These are phyloP conservation scores for Solanum arcanum DNA, from an alignment of 257 asterid genomes.

Conservation along the genomic window DNA sequence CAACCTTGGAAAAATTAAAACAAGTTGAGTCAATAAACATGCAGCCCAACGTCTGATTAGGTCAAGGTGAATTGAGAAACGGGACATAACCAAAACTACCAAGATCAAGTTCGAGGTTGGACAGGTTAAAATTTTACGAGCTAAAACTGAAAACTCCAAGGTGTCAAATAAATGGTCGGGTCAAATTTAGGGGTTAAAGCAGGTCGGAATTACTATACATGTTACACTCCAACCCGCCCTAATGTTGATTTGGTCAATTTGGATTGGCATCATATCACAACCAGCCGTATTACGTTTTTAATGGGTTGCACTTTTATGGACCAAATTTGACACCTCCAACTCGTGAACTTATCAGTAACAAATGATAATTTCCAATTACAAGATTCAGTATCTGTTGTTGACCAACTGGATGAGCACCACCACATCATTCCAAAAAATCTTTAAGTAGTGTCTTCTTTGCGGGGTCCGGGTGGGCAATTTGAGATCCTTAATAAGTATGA, in stretches of 20 bases:
- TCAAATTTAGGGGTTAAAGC: neutral
- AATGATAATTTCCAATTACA: neutral
- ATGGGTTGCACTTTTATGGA: neutral
- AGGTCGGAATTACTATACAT: neutral
- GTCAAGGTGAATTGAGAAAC: neutral
- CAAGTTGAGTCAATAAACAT: neutral
- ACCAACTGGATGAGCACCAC: neutral
- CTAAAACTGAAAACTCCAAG: neutral
- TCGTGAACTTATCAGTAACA: neutral
- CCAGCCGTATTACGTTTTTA: neutral
- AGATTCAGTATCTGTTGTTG: neutral
- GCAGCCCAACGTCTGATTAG: neutral
- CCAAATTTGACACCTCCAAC: neutral
- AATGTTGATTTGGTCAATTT: neutral
- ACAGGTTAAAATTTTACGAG: neutral
- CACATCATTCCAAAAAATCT: neutral
- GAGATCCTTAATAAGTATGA: neutral
- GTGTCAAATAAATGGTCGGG: neutral
- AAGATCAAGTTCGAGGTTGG: neutral
- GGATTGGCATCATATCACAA: neutral
- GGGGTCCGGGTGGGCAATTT: neutral
- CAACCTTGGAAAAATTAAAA: neutral
- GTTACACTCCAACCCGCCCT: neutral
- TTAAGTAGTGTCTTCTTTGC: neutral
- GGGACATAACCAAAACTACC: neutral